Evolutionary conservation across 148 eudicot species (phyloP), one percentile per base, ranked within the genome.

Genomic region (Rhododendron ovatum): DNA sequence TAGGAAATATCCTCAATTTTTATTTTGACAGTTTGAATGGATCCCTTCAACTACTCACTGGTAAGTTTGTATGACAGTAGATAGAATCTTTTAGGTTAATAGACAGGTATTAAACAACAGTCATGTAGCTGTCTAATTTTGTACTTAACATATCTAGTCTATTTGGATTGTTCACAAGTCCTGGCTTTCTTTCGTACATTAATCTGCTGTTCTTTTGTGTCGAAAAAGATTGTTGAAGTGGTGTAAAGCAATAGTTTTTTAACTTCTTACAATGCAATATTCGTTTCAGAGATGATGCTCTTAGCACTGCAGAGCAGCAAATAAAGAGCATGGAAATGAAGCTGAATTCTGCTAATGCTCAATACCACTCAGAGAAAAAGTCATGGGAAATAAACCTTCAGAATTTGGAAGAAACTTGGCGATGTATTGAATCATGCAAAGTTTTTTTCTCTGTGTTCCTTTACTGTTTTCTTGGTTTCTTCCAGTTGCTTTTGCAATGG

Each of bases 321-420:
- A 87, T 94, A 84, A 93, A 91, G 91, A 90, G 89, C 90, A 88
- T 95, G 89, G 96, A 98, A 90, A 89, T 85, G 90, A 95, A 93
- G 91, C 89, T 95, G 87, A 91, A 89, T 88, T 91, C 96, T 86
- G 92, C 92, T 86, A 88, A 88, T 90, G 81, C 88, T 82, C 86
- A 50, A 35, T 88, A 91, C 86, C 93, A 91, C 74, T 88, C 92
- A 47, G 96, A 95, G 79, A 94, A 93, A 87, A 95, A 92, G 89
- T 88, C 89, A 59, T 95, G 96, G 99, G 97, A 93, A 78, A 78
- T 89, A 79, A 94, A 88, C 79, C 91, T 95, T 81, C 93, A 88
- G 89, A 94, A 95, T 87, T 83, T 95, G 86, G 98, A 98, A 91
- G 93, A 96, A 90, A 91, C 98, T 69, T 98, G 99, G 99, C 91